phyloP scores from a whole-genome alignment of 2,329 filamentous ascomycete genomes.

The Paecilomyces fulvus region DNA sequence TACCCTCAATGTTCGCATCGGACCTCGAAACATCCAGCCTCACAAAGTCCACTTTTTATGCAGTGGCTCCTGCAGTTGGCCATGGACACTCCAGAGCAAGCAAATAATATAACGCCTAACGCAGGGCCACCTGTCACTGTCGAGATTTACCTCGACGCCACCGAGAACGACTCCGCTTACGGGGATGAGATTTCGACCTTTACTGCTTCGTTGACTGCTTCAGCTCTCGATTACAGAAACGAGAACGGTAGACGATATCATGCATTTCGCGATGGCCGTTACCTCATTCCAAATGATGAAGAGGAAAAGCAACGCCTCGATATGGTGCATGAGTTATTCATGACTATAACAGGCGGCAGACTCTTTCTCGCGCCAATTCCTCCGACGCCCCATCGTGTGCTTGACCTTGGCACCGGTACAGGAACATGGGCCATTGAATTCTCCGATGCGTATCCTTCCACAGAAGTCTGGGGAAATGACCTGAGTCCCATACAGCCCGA shows the following conservation, averaged over 20 bases:
- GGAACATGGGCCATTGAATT: slow-evolving; percentile 21
- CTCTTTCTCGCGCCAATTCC: slow-evolving; percentile 13
- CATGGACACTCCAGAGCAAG: neutral
- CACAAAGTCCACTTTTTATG: neutral
- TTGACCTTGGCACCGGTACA: slow-evolving; percentile 14
- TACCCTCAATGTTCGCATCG: neutral
- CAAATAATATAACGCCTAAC: neutral
- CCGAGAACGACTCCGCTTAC: neutral
- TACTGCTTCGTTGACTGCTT: neutral
- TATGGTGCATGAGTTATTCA: slow-evolving; percentile 10
- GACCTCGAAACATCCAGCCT: neutral
- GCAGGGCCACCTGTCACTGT: neutral
- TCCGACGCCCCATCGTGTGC: slow-evolving; percentile 4
- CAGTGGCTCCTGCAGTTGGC: neutral
- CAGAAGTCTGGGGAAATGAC: slow-evolving; percentile 19
- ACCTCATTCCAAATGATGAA: slow-evolving; percentile 11
- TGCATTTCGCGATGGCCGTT: neutral
- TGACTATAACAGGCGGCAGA: slow-evolving; percentile 6
- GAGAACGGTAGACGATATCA: neutral
- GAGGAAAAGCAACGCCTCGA: slow-evolving; percentile 10
- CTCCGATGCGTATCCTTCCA: slow-evolving; percentile 18
- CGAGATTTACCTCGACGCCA: neutral
- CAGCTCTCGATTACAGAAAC: neutral
- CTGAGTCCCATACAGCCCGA: slow-evolving; percentile 19
- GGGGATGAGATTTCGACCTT: neutral